Percentiles rank a stretch among this genome's conserved stretches.
Evolutionary conservation across 2,329 filamentous ascomycete species (phyloP).

Genomic region (Thielaviopsis cerberus): DNA sequence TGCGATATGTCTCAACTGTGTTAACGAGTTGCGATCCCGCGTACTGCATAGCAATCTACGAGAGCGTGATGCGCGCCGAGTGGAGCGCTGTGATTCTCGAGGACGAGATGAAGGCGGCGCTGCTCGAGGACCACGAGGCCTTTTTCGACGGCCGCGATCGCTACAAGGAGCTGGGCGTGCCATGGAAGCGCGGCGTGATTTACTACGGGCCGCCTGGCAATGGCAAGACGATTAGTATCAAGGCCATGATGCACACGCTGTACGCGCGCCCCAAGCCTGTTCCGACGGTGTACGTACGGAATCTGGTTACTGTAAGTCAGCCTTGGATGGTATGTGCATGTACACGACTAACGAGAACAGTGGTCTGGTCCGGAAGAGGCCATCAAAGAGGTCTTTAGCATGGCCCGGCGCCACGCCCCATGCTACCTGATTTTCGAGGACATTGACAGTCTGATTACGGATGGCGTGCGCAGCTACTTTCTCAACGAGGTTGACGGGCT

Average conservation of each 20-base stretch:
- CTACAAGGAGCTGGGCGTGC: constrained; percentile 42
- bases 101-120: constrained; percentile 40
- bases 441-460: constrained; percentile 45
- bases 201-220: constrained; percentile 47
- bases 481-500: constrained; percentile 56
- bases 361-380: constrained; percentile 37
- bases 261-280: constrained; percentile 33
- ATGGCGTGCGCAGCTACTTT: constrained; percentile 46
- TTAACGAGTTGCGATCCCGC: too few species aligned
- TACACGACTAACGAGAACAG: constrained; percentile 18
- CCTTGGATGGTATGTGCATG: constrained; percentile 6
- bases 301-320: constrained; percentile 21
- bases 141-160: constrained; percentile 44
- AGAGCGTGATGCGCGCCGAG: constrained; percentile 32
- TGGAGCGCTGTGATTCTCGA: constrained; percentile 54
- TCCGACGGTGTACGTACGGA: constrained; percentile 44
- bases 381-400: constrained; percentile 34
- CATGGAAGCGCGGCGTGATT: constrained; percentile 55
- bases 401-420: constrained; percentile 43
- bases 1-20: too few species aligned
- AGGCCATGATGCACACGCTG: constrained; percentile 48
- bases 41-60: too few species aligned
- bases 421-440: constrained; percentile 58
- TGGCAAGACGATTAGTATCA: constrained; percentile 53
- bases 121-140: constrained; percentile 43